Base-by-base conservation (phyloP, 2,329 filamentous ascomycete species). In the Xylariaceae sp. region DNA sequence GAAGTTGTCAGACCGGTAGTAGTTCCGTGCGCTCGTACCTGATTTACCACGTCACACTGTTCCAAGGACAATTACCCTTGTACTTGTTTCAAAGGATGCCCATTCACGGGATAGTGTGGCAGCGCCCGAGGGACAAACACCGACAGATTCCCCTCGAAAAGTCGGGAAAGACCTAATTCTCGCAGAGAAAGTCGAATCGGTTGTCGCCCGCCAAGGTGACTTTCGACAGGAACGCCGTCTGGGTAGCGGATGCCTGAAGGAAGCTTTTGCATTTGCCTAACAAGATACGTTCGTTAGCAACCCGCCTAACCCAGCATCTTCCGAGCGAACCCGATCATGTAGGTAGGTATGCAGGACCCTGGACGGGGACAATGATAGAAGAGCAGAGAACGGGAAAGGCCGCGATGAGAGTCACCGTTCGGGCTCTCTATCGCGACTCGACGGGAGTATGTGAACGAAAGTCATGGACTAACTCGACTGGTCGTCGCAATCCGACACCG, bases 401-500 rank as follows among this genome's bases (percentile, higher is more conserved):
- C 29, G 27, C 3, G 12, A 43, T 9, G 0, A 6, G 9, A 32
- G 31, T 30, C 40, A 39, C 41, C 41, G 31, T 32, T 19, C 19
- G 19, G 19, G 19, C 19, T 19, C 19, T 19, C 19, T 19, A 19
- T 19, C 19, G 19, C 1, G 19, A 9, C 27, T 8, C 11, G 7
- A 12, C 11, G 3, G 41, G 5, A 29, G 2, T 34, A 53, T 30
- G 47, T 29, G 3, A 48, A 37, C 39, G 4, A 8, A 8, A 8
- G 11, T 42, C 12, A 34, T 41, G 50, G 42, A 68, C 76, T 66
- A 46, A 79, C 76, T 65, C 39, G 68, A 69, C 60, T 80, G 77
- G 12, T 67, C 59, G 51, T 79, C 74, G 54, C 76, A 80, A 31
- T 77, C 72, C 34, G 64, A 56, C 1, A 79, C 76, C 5, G 61